Base-by-base conservation (phyloP, 1,284 basidiomycete species). In the Anthracocystis walkeri region DNA sequence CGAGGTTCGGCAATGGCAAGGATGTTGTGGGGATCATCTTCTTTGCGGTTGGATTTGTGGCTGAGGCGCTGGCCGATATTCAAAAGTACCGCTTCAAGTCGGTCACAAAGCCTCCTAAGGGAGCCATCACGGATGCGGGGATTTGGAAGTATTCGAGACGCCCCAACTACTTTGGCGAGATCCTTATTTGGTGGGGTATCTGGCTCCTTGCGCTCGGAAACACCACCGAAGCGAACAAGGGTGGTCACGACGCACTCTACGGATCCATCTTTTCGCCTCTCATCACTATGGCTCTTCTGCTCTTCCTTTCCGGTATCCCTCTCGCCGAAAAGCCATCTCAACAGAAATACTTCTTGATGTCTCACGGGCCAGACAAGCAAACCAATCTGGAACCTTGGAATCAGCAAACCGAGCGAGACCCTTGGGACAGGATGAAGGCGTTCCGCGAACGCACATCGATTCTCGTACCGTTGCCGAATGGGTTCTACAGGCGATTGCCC, bases 141-240 rank as follows among this genome's bases (percentile, higher is more conserved):
- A 46, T 77, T 3, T 81, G 78, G 79, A 54, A 60, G 52, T 79
- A 48, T 58, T 66, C 81, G 60, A 55, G 82, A 23, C 90, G 92
- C 72, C 91, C 92, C 29, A 90, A 91, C 8, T 92, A 92, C 82
- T 91, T 92, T 80, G 91, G 91, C 81, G 91, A 92, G 89, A 90
- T 81, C 82, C 88, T 87, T 20, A 41, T 76, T 46, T 82, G 80
- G 80, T 72, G 72, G 65, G 80, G 80, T 25, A 60, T 82, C 29
- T 82, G 74, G 65, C 63, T 82, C 2, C 67, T 69, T 35, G 50
- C 63, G 55, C 51, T 78, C 23, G 75, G 73, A 33, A 71, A 77
- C 61, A 41, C 60, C 0, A 58, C 63, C 31, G 67, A 58, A 40
- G 63, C 68, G 0, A 45, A 52, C 25, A 29, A 16, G 27, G 51